Percentiles rank a stretch among this genome's conserved stretches.
These are phyloP conservation scores for Neohortaea acidophila DNA, from an alignment of 495 filamentous ascomycete genomes.

Conservation along the genomic window DNA sequence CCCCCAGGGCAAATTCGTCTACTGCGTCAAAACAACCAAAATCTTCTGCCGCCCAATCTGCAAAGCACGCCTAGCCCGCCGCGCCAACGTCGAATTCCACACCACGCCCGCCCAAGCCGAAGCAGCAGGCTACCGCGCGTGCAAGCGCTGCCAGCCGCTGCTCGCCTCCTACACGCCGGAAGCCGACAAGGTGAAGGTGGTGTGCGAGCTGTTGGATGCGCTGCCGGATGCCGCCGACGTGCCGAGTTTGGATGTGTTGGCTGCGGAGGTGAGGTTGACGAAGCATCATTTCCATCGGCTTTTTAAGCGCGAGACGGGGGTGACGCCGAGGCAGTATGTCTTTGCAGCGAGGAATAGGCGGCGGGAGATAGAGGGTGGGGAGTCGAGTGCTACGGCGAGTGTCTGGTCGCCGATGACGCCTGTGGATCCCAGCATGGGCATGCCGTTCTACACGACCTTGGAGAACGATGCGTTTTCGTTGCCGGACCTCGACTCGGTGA, in stretches of 20 bases:
- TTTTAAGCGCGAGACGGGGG: conserved; percentile 43
- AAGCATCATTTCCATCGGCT: conserved; percentile 49
- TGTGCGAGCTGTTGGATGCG: conserved; percentile 28
- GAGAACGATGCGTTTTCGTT: too few species aligned
- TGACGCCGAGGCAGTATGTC: conserved; percentile 44
- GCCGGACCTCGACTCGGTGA: too few species aligned
- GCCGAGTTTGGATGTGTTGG: conserved; percentile 36
- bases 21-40: conserved; percentile 45
- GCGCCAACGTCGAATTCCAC: conserved; percentile 47
- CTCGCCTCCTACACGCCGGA: conserved; percentile 28
- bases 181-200: conserved; percentile 31
- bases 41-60: conserved; percentile 53
- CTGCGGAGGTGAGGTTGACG: conserved; percentile 38
- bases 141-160: conserved; percentile 49
- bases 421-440: too few species aligned
- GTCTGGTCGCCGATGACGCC: too few species aligned
- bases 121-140: conserved; percentile 42
- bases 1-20: conserved; percentile 41
- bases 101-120: conserved; percentile 39
- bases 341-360: not conserved
- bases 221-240: conserved; percentile 20
- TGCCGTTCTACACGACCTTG: too few species aligned
- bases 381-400: too few species aligned
- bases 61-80: conserved; percentile 42
- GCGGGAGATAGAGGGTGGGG: too few species aligned